phyloP scores from a whole-genome alignment of 805 yeast genomes.

The Priceomyces medius region DNA sequence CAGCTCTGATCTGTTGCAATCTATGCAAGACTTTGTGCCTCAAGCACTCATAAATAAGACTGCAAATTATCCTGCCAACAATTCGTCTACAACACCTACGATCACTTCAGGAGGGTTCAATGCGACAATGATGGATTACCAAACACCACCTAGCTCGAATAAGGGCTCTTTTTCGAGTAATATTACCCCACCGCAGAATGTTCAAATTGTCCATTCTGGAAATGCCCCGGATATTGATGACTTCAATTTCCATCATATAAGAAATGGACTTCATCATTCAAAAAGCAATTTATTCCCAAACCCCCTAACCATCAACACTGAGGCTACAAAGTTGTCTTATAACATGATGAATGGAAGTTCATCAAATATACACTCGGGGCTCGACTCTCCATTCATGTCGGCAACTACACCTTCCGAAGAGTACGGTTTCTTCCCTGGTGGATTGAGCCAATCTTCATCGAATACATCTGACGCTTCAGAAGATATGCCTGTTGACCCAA shows the following conservation, averaged over 20 bases:
- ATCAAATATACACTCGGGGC: conserved; percentile 13
- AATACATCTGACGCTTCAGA: conserved; percentile 4
- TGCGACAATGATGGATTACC: conserved; percentile 41
- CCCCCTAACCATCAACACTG: conserved; percentile 41
- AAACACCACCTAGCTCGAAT: conserved; percentile 37
- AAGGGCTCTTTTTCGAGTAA: conserved; percentile 28
- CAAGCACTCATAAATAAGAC: conserved; percentile 36
- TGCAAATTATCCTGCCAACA: conserved; percentile 14
- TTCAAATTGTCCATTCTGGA: conserved; percentile 11
- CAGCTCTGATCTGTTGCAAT: conserved; percentile 43
- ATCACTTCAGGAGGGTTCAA: conserved; percentile 22
- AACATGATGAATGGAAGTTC: conserved; percentile 20
- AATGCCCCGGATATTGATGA: conserved; percentile 30
- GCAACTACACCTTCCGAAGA: conserved; percentile 39
- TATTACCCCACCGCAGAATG: conserved; percentile 10
- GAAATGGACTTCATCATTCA: conserved; percentile 22
- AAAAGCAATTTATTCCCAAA: conserved; percentile 27
- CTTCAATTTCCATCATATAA: conserved; percentile 20
- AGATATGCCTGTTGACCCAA: conserved; percentile 11
- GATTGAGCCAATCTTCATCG: conserved; percentile 7
- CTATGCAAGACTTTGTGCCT: conserved; percentile 45
- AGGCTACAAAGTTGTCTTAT: conserved; percentile 25
- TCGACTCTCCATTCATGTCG: conserved; percentile 44
- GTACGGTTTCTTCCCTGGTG: conserved; percentile 27
- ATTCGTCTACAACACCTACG: conserved; percentile 7